Base-by-base conservation (phyloP, 2,329 filamentous ascomycete genomes). In the Colletotrichum tofieldiae region DNA sequence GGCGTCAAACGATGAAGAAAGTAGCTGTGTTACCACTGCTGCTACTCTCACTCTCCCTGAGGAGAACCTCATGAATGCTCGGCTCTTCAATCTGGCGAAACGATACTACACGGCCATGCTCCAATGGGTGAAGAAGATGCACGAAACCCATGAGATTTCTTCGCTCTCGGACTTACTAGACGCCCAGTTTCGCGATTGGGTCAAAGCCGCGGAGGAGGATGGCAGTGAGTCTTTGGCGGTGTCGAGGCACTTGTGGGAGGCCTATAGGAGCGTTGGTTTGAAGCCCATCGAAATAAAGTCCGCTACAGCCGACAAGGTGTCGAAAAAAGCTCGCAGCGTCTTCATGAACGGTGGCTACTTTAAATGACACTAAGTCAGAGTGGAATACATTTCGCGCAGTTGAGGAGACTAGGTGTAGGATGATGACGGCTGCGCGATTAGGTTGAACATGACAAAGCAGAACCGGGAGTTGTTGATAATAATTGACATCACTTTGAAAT, bases 101-200 rank as follows among this genome's bases (percentile, higher is more conserved):
- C 58, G 58, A 16, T 61, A 61, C 41, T 61, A 61, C 7, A 47
- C 58, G 43, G 58, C 58, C 20, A 61, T 61, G 58, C 58, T 61
- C 29, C 43, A 3, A 7, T 61, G 58, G 58, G 58, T 61, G 20
- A 14, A 7, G 8, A 29, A 35, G 14, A 61, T 61, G 29, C 43
- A 20, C 29, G 16, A 45, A 12, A 35, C 26, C 20, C 41, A 20
- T 16, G 32, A 5, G 20, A 7, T 61, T 2, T 6, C 29, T 1
- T 49, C 58, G 11, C 43, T 61, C 43, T 29, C 58, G 5, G 29
- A 35, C 16, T 23, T 49, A 26, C 29, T 61, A 3, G 32, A 35
- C 8, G 58, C 3, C 43, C 58, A 61, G 11, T 49, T 61, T 26
- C 20, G 43, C 26, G 29, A 23, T 5, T 61, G 58, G 58, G 43